Percentiles rank a stretch among this genome's conserved stretches.
Conservation (phyloP, 2,329 filamentous ascomycete species). For the Laburnicola sp. region DNA sequence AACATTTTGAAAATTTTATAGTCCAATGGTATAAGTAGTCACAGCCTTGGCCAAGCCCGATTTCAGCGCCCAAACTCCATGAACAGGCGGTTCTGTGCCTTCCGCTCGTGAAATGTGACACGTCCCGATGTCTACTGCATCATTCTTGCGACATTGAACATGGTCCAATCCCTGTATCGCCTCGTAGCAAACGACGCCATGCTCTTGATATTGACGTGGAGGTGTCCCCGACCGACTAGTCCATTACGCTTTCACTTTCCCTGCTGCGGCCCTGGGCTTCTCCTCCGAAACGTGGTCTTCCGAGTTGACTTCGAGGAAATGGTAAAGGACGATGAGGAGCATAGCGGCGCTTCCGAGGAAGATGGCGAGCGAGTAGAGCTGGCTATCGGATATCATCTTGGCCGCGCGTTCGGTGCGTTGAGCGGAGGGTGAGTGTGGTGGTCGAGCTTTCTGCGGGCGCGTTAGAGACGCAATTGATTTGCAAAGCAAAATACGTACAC, state of each 20-base stretch:
- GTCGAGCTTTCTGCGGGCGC: conserved; percentile 19
- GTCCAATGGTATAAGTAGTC: background rate
- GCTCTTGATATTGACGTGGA: background rate
- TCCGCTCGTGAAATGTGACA: too few species aligned
- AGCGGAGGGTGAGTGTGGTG: conserved; percentile 19
- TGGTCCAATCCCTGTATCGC: background rate
- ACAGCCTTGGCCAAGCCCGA: conserved; percentile 3
- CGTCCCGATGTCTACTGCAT: background rate
- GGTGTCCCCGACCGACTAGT: conserved; percentile 5
- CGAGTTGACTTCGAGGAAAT: conserved; percentile 96
- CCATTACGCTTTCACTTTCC: conserved; percentile 31
- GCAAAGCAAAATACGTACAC: background rate
- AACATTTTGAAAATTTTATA: background rate
- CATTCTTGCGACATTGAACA: background rate
- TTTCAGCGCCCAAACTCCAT: conserved; percentile 13
- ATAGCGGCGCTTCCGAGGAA: conserved; percentile 89
- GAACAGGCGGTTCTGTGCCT: conserved; percentile 10
- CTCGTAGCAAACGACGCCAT: background rate
- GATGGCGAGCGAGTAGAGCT: conserved; percentile 88
- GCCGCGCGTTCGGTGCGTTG: conserved; percentile 26
- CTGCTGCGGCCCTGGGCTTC: conserved; percentile 32
- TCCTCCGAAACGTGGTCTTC: conserved; percentile 50
- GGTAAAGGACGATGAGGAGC: conserved; percentile 91
- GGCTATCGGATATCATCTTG: conserved; percentile 88
- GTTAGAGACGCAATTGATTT: conserved; percentile 14